Evolutionary conservation across 345 rosid species (phyloP).

Genomic region (Eucalyptus dawsonii): DNA sequence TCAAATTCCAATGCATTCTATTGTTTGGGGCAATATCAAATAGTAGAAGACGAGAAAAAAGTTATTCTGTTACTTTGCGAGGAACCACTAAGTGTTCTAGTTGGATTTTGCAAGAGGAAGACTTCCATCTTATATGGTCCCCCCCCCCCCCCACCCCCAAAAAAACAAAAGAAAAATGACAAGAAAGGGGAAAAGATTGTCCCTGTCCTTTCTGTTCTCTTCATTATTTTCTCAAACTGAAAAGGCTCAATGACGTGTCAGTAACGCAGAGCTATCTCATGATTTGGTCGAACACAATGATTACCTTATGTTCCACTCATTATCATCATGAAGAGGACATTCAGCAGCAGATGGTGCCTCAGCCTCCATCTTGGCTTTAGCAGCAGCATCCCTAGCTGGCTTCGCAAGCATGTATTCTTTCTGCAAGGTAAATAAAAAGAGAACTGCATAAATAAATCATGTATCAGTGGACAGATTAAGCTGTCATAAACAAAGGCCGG

Average conservation of each 20-base stretch:
- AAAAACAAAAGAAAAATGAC: not conserved
- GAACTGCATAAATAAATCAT: not conserved
- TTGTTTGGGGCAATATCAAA: not conserved
- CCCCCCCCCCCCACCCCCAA: too few relatives aligned
- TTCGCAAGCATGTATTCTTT: slow-evolving; percentile 61
- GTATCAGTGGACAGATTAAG: not conserved
- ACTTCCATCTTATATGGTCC: not conserved
- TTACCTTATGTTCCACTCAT: slow-evolving; percentile 96
- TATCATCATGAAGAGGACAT: slow-evolving; percentile 67
- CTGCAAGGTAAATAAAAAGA: slow-evolving; percentile 23
- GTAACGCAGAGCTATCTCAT: not conserved
- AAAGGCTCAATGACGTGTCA: not conserved
- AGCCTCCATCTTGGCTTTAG: slow-evolving; percentile 81
- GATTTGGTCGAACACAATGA: not conserved
- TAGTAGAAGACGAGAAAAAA: not conserved
- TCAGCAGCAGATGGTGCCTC: slow-evolving; percentile 29
- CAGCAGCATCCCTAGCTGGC: slow-evolving; percentile 85
- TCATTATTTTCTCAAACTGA: not conserved
- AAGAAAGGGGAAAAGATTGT: not conserved
- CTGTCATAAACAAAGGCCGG: not conserved
- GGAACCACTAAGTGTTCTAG: not conserved
- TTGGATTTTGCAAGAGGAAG: not conserved
- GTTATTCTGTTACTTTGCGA: not conserved
- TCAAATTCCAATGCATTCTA: not conserved
- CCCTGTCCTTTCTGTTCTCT: not conserved